These are phyloP conservation scores for Immersiporthe knoxdaviesiana DNA, from an alignment of 2,329 filamentous ascomycete genomes.

Conservation along the genomic window DNA sequence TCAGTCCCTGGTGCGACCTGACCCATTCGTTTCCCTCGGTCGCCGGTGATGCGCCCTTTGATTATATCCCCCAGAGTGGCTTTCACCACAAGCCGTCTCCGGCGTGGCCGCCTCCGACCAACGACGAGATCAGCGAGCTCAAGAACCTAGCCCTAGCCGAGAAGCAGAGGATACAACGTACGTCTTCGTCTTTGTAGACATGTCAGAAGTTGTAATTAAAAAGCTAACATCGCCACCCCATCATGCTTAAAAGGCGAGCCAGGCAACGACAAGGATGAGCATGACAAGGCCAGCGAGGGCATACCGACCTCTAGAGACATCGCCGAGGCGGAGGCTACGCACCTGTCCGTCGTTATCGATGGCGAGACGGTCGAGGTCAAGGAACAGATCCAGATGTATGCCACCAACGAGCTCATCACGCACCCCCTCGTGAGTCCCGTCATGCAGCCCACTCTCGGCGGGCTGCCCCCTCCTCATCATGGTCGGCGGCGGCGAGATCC, in stretches of 20 bases:
- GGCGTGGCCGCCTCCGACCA: conserved; percentile 90
- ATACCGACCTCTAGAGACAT: conserved; percentile 31
- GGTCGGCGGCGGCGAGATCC: conserved; percentile 83
- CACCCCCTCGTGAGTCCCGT: conserved; percentile 91
- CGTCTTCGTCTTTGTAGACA: neutral
- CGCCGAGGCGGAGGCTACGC: conserved; percentile 30
- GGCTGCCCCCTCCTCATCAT: conserved; percentile 86
- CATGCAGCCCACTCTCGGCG: conserved; percentile 85
- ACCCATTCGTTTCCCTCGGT: conserved; percentile 95
- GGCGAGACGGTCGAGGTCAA: conserved; percentile 74
- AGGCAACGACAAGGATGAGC: conserved; percentile 33
- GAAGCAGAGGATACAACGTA: conserved; percentile 41
- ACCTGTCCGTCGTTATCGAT: conserved; percentile 69
- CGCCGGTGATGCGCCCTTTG: conserved; percentile 69
- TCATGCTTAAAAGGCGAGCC: neutral
- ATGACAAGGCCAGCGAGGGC: conserved; percentile 17
- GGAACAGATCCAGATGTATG: conserved; percentile 88
- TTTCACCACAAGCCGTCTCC: conserved; percentile 89
- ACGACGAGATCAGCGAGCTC: conserved; percentile 68
- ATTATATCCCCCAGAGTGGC: conserved; percentile 86
- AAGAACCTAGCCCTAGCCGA: conserved; percentile 49
- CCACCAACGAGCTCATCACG: conserved; percentile 80
- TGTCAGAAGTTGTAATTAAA: too few species aligned
- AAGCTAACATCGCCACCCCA: neutral
- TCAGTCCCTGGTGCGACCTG: conserved; percentile 95